phyloP scores from a whole-genome alignment of 2,329 filamentous ascomycete genomes.

The Xylariaceae sp. region DNA sequence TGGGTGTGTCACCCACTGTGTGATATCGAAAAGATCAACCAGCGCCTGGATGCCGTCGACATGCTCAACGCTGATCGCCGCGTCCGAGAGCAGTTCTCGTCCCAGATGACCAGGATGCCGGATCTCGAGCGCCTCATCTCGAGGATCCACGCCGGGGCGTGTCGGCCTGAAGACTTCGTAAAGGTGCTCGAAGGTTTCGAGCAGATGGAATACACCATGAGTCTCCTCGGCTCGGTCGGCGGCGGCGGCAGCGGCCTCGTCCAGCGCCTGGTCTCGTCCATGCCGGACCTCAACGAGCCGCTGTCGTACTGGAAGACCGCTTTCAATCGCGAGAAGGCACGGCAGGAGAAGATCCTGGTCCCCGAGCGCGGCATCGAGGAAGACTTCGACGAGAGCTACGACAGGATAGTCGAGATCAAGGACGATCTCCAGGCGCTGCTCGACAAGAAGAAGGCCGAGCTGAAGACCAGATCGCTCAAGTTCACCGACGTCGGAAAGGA shows the following conservation, averaged over 20 bases:
- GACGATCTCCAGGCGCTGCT: conserved; percentile 72
- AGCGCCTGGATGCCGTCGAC: conserved; percentile 87
- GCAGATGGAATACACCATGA: conserved; percentile 94
- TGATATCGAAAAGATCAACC: conserved; percentile 85
- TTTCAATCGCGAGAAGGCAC: conserved; percentile 81
- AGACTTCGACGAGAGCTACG: conserved; percentile 85
- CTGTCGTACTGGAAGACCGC: conserved; percentile 88
- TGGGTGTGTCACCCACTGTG: conserved; percentile 97
- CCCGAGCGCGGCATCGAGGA: conserved; percentile 86
- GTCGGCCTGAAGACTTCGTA: conserved; percentile 89
- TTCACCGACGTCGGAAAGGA: conserved; percentile 92
- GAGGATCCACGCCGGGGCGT: conserved; percentile 88
- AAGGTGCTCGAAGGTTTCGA: conserved; percentile 94
- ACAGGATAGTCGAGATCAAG: conserved; percentile 75
- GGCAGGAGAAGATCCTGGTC: conserved; percentile 78
- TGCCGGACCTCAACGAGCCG: conserved; percentile 79
- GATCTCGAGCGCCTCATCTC: conserved; percentile 94
- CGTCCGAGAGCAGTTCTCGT: conserved; percentile 84
- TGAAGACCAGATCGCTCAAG: conserved; percentile 73
- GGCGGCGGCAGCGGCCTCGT: conserved; percentile 81
- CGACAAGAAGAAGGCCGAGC: conserved; percentile 68
- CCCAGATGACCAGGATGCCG: conserved; percentile 86
- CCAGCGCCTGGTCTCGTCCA: conserved; percentile 76
- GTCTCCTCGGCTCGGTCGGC: conserved; percentile 72
- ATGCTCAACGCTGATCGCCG: conserved; percentile 81